Base-by-base conservation (phyloP, 176 grass and related monocot genomes). In the Luzula sylvatica region DNA sequence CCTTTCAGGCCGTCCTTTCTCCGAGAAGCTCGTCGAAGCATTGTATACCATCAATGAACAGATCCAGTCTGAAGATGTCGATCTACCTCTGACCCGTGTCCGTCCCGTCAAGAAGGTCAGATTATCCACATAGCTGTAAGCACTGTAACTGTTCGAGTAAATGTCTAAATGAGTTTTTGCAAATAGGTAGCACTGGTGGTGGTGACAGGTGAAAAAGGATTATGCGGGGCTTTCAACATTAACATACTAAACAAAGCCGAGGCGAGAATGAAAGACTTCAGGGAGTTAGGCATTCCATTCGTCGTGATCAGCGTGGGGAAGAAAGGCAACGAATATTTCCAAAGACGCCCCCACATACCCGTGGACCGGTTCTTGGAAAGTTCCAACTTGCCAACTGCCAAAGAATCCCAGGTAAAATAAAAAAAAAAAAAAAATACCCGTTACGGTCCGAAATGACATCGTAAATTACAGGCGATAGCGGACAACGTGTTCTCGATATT, bases 31-130 rank as follows among this genome's bases (percentile, higher is more conserved):
- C 11, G 87, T 86, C 14, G 87, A 93, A 65, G 87, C 86, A 11
- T 68, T 93, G 13, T 93, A 86, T 68, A 93, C 81, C 69, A 93
- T 93, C 73, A 93, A 93, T 50, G 77, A 82, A 81, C 81, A 93
- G 82, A 65, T 93, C 58, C 87, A 86, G 80, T 78, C 59, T 47
- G 87, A 93, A 17, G 87, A 93, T 55, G 68, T 86, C 42, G 87
- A 93, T 38, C 69, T 86, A 13, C 81, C 87, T 0, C 81, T 93
- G 15, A 75, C 87, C 9, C 69, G 82, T 21, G 53, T 68, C 18
- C 81, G 81, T 28, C 12, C 81, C 28, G 77, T 86, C 15, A 82
- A 78, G 70, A 81, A 81, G 77, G 76, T 93, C 1, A 3, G 59
- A 24, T 8, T 19, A 46, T 27, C 12, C 5, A 30, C 15, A 15